Conservation (phyloP, 2,329 filamentous ascomycete species). For the Graphium sp. region DNA sequence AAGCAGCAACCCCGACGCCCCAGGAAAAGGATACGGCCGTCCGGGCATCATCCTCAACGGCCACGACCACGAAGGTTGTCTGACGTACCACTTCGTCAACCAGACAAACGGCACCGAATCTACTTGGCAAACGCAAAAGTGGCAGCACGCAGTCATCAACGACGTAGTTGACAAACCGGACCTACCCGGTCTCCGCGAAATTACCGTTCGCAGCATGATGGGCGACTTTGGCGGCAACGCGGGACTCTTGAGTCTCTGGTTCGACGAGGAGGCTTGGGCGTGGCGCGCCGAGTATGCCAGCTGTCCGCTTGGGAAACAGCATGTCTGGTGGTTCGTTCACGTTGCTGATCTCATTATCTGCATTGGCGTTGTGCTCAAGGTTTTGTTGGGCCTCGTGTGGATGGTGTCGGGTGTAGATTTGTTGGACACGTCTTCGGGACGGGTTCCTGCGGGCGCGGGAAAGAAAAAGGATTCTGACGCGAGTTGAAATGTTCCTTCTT, state of each 20-base stretch:
- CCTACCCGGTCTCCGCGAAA: slow-evolving; percentile 58
- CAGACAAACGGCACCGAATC: slow-evolving; percentile 32
- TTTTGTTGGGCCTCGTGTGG: background rate
- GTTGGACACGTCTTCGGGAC: no score
- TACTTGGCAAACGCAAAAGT: slow-evolving; percentile 31
- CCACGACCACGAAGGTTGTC: slow-evolving; percentile 90
- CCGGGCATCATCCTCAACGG: slow-evolving; percentile 74
- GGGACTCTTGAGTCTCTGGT: slow-evolving; percentile 79
- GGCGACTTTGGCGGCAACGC: slow-evolving; percentile 88
- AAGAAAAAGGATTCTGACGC: no score
- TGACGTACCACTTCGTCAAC: slow-evolving; percentile 70
- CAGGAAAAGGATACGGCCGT: slow-evolving; percentile 47
- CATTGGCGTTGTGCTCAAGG: slow-evolving; percentile 10
- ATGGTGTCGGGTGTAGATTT: background rate
- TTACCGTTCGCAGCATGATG: slow-evolving; percentile 98
- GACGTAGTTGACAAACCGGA: slow-evolving; percentile 22
- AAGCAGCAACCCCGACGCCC: slow-evolving; percentile 40
- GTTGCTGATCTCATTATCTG: slow-evolving; percentile 43
- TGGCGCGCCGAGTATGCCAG: slow-evolving; percentile 72
- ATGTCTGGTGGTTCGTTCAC: slow-evolving; percentile 89
- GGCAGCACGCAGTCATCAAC: slow-evolving; percentile 22
- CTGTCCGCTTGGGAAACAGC: slow-evolving; percentile 70
- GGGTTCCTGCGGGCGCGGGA: no score
- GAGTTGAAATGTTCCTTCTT: no score
- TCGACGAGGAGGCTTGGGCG: slow-evolving; percentile 51